Evolutionary conservation across 2,329 filamentous ascomycete species (phyloP), one percentile per base, ranked within the genome.

Genomic region (Ceratocystis cubensis): DNA sequence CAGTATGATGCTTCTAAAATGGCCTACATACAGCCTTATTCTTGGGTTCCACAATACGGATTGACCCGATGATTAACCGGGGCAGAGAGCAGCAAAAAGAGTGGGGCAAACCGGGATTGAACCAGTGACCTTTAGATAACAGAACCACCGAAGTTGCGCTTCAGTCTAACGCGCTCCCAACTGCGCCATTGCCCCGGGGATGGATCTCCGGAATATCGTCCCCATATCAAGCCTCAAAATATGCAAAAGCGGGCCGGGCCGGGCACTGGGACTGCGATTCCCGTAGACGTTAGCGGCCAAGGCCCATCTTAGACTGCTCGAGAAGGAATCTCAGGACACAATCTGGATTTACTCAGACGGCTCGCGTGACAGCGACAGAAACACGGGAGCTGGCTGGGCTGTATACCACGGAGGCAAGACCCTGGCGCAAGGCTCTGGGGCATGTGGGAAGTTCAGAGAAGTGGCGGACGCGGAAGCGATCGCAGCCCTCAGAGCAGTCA

Each of bases 161-260:
- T 64, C 62, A 67, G 66, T 67, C 66, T 67, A 67, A 67, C 66
- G 62, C 56, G 66, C 66, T 65, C 53, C 62, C 62, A 67, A 67
- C 62, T 65, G 63, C 66, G 66, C 62, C 66, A 67, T 65, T 64
- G 62, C 66, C 62, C 66, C 62, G 15, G 20, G 17, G 25, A 45
- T 13, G 37, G 2, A 1, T 53, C 1, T 10, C 22, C 41, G 25
- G 2, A 10, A 13, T 6, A 25, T 5, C 3, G 22, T 1, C 1
- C 22, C 56, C 2, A 17, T 10, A 62, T 45, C 10, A 0, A 25
- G 30, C 8, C 0, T 25, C 15, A 44, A 62, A 15, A 45, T 5
- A 17, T 59, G 25, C 37, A 5, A 22, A 4, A 6, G 8, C 45
- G 1, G 17, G 17, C n/a, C 13, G 13, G 3, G 41, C 45, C 13